Conservation (phyloP, 73 alveolate genomes). For the Urostyla sp. region DNA sequence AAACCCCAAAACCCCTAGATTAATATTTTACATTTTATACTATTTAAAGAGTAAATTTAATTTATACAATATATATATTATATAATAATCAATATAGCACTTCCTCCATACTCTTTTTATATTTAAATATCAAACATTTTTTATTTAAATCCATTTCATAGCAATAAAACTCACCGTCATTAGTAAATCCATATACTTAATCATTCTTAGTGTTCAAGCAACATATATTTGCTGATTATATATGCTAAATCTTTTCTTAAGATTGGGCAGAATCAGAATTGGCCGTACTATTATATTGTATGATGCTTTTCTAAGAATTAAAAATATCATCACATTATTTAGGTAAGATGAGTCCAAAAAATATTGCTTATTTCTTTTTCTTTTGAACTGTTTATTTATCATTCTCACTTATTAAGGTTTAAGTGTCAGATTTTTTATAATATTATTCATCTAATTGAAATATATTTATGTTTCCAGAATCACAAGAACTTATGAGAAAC, state of each 20-base stretch:
- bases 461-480: conserved; percentile 84
- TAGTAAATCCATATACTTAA: conserved; percentile 15
- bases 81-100: conserved; percentile 14
- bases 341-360: conserved; percentile 28
- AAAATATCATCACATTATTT: conserved; percentile 37
- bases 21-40: too few species aligned
- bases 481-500: conserved; percentile 72
- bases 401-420: conserved; percentile 12
- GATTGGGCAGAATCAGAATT: too few species aligned
- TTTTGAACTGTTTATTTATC: not conserved
- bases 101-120: conserved; percentile 24
- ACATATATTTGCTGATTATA: not conserved
- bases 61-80: too few species aligned
- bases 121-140: not conserved
- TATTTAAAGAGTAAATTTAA: too few species aligned
- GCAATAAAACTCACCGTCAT: conserved; percentile 31
- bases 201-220: not conserved
- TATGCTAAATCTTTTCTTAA: too few species aligned
- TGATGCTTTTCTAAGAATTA: not conserved
- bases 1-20: too few species aligned
- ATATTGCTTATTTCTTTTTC: conserved; percentile 5
- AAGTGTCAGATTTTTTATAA: not conserved
- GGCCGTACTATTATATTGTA: conserved; percentile 1
- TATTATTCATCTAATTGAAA: conserved; percentile 60
- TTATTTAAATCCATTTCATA: conserved; percentile 14